Conservation (phyloP, 2,329 filamentous ascomycete genomes). For the Colletotrichum nymphaeae region DNA sequence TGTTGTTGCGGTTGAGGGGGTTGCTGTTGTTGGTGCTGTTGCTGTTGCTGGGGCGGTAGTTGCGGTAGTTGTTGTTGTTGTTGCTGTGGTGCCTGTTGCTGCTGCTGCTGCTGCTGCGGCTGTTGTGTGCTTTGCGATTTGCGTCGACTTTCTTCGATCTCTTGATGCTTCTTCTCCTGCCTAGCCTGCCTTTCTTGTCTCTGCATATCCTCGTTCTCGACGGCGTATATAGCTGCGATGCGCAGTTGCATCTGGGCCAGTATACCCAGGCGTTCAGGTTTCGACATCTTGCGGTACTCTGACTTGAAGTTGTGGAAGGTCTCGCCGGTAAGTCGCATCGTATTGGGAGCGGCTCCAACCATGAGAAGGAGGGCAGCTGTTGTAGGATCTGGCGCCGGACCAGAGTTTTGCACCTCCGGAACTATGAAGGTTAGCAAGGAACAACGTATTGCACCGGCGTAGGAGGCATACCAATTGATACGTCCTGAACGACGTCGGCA, state of each 20-base stretch:
- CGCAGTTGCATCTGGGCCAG: constrained; percentile 54
- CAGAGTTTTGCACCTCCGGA: constrained; percentile 4
- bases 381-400: constrained; percentile 44
- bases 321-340: constrained; percentile 54
- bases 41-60: constrained; percentile 41
- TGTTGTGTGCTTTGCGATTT: constrained; percentile 43
- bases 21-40: constrained; percentile 36
- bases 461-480: constrained; percentile 25
- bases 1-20: constrained; percentile 25
- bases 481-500: constrained; percentile 41
- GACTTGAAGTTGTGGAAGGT: constrained; percentile 57
- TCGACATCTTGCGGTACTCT: constrained; percentile 56
- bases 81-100: constrained; percentile 17
- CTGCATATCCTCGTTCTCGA: constrained; percentile 57
- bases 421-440: constrained; percentile 9
- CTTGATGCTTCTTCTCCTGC: constrained; percentile 50
- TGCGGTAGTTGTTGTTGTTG: constrained; percentile 34
- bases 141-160: constrained; percentile 49
- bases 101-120: constrained; percentile 37
- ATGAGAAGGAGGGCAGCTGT: constrained; percentile 51
- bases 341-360: constrained; percentile 51
- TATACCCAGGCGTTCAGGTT: constrained; percentile 50
- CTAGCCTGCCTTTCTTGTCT: constrained; percentile 51
- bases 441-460: neutral
- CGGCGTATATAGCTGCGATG: constrained; percentile 56